Evolutionary conservation across 139 green algal genomes (phyloP).

Genomic region (Picochlorum sp.): DNA sequence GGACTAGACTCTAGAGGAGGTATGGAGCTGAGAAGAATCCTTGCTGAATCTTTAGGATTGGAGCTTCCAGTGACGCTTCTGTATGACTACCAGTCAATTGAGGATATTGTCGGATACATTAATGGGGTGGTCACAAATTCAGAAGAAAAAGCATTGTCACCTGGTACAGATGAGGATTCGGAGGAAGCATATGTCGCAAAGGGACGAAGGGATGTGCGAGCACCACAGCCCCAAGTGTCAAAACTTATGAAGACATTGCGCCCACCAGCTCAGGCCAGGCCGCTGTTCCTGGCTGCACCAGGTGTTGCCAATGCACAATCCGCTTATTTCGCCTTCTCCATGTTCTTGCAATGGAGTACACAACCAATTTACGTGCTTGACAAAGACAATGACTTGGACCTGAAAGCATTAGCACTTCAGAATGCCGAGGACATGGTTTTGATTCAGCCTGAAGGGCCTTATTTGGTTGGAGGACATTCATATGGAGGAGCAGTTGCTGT

Average conservation of each 20-base stretch:
- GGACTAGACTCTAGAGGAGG: constrained; percentile 65
- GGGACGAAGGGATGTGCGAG: background rate
- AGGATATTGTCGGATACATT: constrained; percentile 45
- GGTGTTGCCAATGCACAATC: constrained; percentile 83
- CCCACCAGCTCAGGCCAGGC: constrained; percentile 24
- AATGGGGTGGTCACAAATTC: constrained; percentile 6
- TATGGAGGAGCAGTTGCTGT: constrained; percentile 70
- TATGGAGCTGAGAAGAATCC: constrained; percentile 68
- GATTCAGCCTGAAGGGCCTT: constrained; percentile 68
- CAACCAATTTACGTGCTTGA: constrained; percentile 86
- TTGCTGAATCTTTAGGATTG: constrained; percentile 57
- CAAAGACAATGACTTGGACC: constrained; percentile 85
- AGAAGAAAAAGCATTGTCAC: background rate
- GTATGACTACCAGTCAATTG: constrained; percentile 71
- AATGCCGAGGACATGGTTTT: constrained; percentile 72
- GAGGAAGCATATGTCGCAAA: background rate
- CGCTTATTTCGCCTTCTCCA: constrained; percentile 65
- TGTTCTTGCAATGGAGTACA: constrained; percentile 47
- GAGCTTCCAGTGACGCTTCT: constrained; percentile 69
- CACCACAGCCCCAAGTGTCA: constrained; percentile 32
- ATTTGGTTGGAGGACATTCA: constrained; percentile 77
- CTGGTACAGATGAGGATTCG: background rate
- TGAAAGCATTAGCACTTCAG: constrained; percentile 42
- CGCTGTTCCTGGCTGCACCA: constrained; percentile 77
- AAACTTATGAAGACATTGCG: constrained; percentile 68